These are phyloP conservation scores for Aspergillus sp. DNA, from an alignment of 2,329 filamentous ascomycete genomes.

Conservation along the genomic window DNA sequence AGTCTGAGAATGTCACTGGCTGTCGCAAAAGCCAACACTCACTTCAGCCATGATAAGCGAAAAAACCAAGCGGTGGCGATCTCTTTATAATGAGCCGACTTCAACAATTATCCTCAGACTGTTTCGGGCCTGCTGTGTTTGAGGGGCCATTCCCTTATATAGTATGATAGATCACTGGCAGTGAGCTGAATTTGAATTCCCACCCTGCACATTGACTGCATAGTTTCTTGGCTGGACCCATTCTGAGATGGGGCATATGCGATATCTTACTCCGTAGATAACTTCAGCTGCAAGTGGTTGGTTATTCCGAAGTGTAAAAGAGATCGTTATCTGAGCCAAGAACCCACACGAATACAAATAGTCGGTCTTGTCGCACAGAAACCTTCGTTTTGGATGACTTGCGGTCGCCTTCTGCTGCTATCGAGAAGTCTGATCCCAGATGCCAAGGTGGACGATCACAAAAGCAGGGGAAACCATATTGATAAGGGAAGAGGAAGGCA, in stretches of 20 bases:
- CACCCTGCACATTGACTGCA: background rate
- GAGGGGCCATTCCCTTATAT: background rate
- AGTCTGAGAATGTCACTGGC: background rate
- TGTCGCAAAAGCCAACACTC: background rate
- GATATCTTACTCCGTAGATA: background rate
- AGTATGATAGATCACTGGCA: background rate
- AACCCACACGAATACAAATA: background rate
- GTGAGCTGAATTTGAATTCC: background rate
- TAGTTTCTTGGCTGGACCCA: background rate
- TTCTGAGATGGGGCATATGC: background rate
- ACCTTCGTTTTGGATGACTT: background rate
- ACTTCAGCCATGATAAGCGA: background rate
- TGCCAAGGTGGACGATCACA: slow-evolving; percentile 1
- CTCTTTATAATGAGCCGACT: background rate
- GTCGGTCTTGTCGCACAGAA: background rate
- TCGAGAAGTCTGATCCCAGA: background rate
- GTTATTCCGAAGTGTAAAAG: background rate
- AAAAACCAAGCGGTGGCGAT: too few species aligned
- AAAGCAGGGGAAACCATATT: background rate
- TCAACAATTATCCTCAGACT: background rate
- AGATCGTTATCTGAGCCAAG: background rate
- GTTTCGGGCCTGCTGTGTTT: background rate
- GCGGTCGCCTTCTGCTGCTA: background rate
- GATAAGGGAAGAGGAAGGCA: background rate
- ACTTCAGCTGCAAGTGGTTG: background rate